Evolutionary conservation across 768 basidiomycete species (phyloP).

Genomic region (Auriscalpium vulgare): DNA sequence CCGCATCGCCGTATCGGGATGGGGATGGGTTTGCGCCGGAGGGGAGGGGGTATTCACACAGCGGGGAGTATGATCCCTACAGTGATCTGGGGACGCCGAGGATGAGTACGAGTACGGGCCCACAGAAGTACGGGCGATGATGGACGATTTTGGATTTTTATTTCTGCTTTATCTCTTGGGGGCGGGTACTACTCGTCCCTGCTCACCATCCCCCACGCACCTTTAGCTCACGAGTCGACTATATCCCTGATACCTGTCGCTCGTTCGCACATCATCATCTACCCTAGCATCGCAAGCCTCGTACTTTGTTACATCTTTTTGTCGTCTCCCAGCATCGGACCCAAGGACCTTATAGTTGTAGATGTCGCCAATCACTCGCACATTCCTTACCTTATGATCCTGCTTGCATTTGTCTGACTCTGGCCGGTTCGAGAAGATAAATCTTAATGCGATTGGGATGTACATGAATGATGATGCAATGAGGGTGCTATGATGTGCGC

Average conservation of each 20-base stretch:
- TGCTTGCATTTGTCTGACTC: not conserved
- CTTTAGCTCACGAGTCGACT: no score
- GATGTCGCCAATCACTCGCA: not conserved
- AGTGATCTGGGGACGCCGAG: constrained; percentile 19
- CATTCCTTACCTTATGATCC: constrained; percentile 1
- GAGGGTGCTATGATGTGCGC: constrained; percentile 4
- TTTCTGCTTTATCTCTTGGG: not conserved
- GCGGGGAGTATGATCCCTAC: constrained; percentile 32
- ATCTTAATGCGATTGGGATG: not conserved
- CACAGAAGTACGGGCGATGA: not conserved
- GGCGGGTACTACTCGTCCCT: not conserved
- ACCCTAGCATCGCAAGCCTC: no score
- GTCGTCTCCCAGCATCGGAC: not conserved
- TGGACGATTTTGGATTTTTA: not conserved
- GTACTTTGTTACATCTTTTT: no score
- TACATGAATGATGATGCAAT: not conserved
- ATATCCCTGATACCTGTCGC: no score
- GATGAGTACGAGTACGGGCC: constrained; percentile 18
- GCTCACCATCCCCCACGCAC: no score
- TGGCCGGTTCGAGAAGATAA: not conserved
- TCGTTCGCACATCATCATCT: no score
- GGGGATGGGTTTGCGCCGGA: not conserved
- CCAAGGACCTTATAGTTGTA: not conserved
- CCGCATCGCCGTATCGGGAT: constrained; percentile 26
- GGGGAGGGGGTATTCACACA: constrained; percentile 15